Percentiles rank a stretch among this genome's conserved stretches.
Evolutionary conservation across 139 green algal genomes (phyloP).

Genomic region (Chlorella vulgaris): DNA sequence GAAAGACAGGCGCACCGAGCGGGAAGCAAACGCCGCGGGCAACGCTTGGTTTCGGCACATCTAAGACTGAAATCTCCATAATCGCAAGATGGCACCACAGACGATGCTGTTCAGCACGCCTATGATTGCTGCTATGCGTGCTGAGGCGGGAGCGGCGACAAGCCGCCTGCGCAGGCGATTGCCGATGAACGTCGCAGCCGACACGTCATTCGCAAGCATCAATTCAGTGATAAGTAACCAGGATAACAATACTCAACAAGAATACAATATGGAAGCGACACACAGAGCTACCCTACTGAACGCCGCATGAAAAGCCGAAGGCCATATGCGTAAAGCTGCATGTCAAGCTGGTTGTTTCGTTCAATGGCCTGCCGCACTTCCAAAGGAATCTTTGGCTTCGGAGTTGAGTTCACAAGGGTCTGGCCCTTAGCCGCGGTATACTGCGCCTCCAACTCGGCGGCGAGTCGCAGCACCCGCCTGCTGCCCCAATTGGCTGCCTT

Average conservation of each 20-base stretch:
- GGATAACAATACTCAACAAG: background rate
- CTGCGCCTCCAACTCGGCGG: background rate
- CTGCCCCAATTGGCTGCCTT: background rate
- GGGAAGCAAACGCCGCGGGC: too few relatives aligned
- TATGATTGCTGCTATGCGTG: too few relatives aligned
- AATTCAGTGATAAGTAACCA: background rate
- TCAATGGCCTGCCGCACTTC: background rate
- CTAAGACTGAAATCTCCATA: too few relatives aligned
- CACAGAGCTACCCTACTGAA: too few relatives aligned
- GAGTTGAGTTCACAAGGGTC: background rate
- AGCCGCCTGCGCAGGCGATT: too few relatives aligned
- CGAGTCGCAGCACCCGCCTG: background rate
- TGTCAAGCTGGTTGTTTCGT: background rate
- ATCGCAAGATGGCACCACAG: too few relatives aligned
- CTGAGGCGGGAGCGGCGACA: too few relatives aligned
- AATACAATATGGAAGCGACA: background rate
- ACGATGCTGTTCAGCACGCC: too few relatives aligned
- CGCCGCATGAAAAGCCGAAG: background rate
- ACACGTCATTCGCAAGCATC: background rate
- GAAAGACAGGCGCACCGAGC: too few relatives aligned
- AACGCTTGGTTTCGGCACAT: too few relatives aligned
- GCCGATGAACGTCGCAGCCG: too few relatives aligned
- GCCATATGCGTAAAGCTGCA: background rate
- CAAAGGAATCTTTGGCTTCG: background rate
- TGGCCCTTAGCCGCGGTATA: too few relatives aligned